A percentile compares a stretch with the other conserved stretches of the same genome.
Conservation (phyloP, 306 rosid genomes). For the Cicer chorassanicum region DNA sequence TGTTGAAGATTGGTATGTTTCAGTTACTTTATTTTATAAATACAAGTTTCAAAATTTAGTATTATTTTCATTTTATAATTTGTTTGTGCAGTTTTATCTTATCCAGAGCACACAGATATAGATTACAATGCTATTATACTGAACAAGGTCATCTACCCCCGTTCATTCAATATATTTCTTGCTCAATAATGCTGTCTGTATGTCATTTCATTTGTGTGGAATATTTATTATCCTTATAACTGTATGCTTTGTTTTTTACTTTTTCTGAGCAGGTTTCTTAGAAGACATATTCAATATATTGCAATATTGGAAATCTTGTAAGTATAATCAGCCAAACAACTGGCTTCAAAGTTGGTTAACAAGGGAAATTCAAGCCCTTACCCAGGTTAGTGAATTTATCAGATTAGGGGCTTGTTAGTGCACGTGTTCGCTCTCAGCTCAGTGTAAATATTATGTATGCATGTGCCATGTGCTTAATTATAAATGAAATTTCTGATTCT, state of each 20-base stretch:
- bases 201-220: conserved; percentile 12
- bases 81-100: conserved; percentile 68
- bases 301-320: conserved; percentile 66
- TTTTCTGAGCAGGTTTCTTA: conserved; percentile 60
- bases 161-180: conserved; percentile 37
- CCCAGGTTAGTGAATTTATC: conserved; percentile 62
- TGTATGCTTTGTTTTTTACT: conserved; percentile 6
- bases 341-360: conserved; percentile 85
- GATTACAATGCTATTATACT: conserved; percentile 89
- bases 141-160: conserved; percentile 67
- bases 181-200: conserved; percentile 1
- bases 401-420: conserved; percentile 5
- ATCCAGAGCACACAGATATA: conserved; percentile 73
- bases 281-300: conserved; percentile 65
- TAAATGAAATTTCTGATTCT: not conserved
- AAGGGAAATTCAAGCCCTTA: conserved; percentile 87
- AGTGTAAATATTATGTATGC: not conserved
- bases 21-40: not conserved
- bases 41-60: conserved; percentile 11
- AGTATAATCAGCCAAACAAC: conserved; percentile 66
- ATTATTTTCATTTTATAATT: conserved; percentile 36
- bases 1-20: conserved; percentile 59
- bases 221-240: conserved; percentile 30
- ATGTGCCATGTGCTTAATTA: not conserved
- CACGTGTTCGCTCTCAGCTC: conserved; percentile 11